Evolutionary conservation across 2,329 filamentous ascomycete genomes (phyloP).

Genomic region (Coniochaeta prunicola): DNA sequence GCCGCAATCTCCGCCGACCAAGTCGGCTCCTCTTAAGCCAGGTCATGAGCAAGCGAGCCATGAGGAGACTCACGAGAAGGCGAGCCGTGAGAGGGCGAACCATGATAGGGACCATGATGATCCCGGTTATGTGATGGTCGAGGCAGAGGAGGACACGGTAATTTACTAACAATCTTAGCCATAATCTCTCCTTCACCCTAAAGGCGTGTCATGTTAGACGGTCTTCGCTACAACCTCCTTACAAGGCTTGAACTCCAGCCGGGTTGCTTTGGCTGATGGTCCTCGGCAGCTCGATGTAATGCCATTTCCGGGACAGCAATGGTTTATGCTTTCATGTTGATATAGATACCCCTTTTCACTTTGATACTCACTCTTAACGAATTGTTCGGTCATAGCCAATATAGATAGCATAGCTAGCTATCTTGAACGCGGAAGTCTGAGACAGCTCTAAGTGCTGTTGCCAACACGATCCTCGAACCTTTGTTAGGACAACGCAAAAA

Average conservation of each 20-base stretch:
- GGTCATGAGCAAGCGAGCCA: constrained; percentile 1
- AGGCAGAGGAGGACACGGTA: constrained; percentile 83
- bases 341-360: neutral
- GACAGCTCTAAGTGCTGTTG: neutral
- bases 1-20: constrained; percentile 4
- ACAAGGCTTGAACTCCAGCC: neutral
- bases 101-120: constrained; percentile 49
- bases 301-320: neutral
- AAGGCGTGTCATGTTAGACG: neutral
- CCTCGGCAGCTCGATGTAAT: neutral
- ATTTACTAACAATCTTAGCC: constrained; percentile 58
- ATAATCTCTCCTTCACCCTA: neutral
- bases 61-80: constrained; percentile 17
- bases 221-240: neutral
- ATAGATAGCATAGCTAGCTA: neutral
- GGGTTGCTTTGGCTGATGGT: neutral
- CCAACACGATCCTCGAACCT: neutral
- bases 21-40: neutral
- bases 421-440: neutral
- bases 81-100: constrained; percentile 13
- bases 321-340: neutral
- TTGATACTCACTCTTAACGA: neutral
- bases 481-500: neutral
- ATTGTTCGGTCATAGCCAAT: neutral
- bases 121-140: constrained; percentile 72